Conservation (phyloP, 2,329 filamentous ascomycete species). For the Camptophora hylomeconis region DNA sequence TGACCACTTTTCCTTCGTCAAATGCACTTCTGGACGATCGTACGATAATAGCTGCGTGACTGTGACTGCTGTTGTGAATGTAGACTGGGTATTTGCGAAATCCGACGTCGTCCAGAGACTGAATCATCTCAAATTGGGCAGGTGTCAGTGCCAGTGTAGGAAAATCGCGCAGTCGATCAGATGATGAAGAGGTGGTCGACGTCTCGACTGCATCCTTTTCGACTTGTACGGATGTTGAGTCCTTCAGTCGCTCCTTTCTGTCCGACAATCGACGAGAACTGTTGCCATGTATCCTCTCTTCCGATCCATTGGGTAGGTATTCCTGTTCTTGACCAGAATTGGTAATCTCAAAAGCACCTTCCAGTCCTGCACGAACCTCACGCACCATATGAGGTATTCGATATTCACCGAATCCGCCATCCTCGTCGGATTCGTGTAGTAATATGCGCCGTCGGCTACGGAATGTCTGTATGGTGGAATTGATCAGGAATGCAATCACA, state of each 20-base stretch:
- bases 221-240: slow-evolving; percentile 2
- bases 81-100: slow-evolving; percentile 44
- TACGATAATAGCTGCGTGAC: slow-evolving; percentile 82
- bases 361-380: slow-evolving; percentile 61
- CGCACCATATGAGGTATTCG: slow-evolving; percentile 64
- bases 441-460: slow-evolving; percentile 62
- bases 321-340: slow-evolving; percentile 57
- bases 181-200: slow-evolving; percentile 10
- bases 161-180: slow-evolving; percentile 31
- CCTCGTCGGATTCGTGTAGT: slow-evolving; percentile 60
- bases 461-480: slow-evolving; percentile 63
- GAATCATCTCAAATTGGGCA: slow-evolving; percentile 75
- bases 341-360: slow-evolving; percentile 62
- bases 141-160: slow-evolving; percentile 66
- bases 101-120: slow-evolving; percentile 53
- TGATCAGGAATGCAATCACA: slow-evolving; percentile 57
- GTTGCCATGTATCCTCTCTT: slow-evolving; percentile 29
- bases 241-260: too few species aligned
- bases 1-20: slow-evolving; percentile 62
- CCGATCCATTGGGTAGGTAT: slow-evolving; percentile 49
- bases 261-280: background rate
- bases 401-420: slow-evolving; percentile 56
- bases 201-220: background rate
- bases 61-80: slow-evolving; percentile 55
- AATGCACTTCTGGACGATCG: slow-evolving; percentile 55